phyloP scores from a whole-genome alignment of 192 early-diverging fungal genomes.

The Coemansia sp. region DNA sequence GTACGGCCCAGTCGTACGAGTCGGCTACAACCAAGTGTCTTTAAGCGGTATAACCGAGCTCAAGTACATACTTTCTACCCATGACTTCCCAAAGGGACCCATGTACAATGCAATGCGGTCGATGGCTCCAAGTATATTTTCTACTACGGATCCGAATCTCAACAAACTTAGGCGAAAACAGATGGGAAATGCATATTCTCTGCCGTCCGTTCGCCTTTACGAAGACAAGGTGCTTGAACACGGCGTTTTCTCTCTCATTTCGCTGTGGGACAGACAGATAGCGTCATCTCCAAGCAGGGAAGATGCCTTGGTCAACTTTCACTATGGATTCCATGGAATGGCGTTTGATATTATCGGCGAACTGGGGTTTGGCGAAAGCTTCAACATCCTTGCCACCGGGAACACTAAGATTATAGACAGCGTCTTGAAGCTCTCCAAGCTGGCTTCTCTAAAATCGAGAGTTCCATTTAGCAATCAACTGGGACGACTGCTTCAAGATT shows the following conservation, averaged over 20 bases:
- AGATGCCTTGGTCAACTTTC: neutral
- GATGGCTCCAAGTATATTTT: conserved; percentile 22
- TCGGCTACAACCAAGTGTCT: conserved; percentile 1
- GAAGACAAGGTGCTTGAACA: conserved; percentile 29
- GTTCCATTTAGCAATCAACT: conserved; percentile 6
- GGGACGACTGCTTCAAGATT: conserved; percentile 12
- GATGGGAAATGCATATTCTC: conserved; percentile 26
- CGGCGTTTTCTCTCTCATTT: conserved; percentile 29
- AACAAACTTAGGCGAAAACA: conserved; percentile 32
- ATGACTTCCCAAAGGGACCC: conserved; percentile 33
- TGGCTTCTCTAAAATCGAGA: conserved; percentile 8
- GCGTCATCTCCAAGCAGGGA: neutral
- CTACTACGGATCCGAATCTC: conserved; percentile 34
- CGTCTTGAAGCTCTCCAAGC: conserved; percentile 2
- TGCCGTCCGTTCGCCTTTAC: conserved; percentile 13
- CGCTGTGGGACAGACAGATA: conserved; percentile 23
- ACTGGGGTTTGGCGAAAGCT: conserved; percentile 41
- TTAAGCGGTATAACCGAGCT: conserved; percentile 17
- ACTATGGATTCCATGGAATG: too few species aligned
- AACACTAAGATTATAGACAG: conserved; percentile 20
- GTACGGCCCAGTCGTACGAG: conserved; percentile 20
- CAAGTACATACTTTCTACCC: conserved; percentile 34
- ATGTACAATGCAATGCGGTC: conserved; percentile 13
- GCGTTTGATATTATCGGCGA: conserved; percentile 43
- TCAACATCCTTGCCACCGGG: conserved; percentile 14